Conservation (phyloP, 2,329 filamentous ascomycete genomes). For the Pseudonectria buxi region DNA sequence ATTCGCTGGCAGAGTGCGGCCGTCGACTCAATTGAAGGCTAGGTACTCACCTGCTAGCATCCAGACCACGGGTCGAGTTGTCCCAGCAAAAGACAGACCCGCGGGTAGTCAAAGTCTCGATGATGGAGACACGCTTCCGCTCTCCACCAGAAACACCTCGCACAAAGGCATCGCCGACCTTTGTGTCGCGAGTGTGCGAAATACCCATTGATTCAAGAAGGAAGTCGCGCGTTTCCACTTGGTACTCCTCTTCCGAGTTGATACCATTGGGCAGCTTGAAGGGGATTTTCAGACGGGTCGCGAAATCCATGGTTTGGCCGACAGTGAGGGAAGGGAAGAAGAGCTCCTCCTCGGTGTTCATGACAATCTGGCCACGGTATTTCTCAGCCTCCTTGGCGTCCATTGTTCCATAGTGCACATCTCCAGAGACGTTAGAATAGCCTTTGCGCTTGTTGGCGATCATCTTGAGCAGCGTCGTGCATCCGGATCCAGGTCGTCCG, state of each 20-base stretch:
- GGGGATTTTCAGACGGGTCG: conserved; percentile 53
- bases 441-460: conserved; percentile 58
- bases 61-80: conserved; percentile 58
- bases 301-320: conserved; percentile 64
- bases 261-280: conserved; percentile 38
- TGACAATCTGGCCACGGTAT: conserved; percentile 53
- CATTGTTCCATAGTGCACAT: conserved; percentile 49
- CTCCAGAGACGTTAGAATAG: conserved; percentile 50
- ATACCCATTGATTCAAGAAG: conserved; percentile 52
- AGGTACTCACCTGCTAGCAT: conserved; percentile 52
- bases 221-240: conserved; percentile 43
- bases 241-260: conserved; percentile 37
- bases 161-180: conserved; percentile 60
- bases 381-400: conserved; percentile 41
- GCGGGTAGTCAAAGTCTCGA: conserved; percentile 53
- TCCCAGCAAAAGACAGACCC: conserved; percentile 61
- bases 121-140: conserved; percentile 62
- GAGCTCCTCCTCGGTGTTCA: conserved; percentile 64
- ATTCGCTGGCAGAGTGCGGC: background rate
- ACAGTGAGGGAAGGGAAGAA: conserved; percentile 65
- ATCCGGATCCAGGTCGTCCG: conserved; percentile 62
- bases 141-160: conserved; percentile 64
- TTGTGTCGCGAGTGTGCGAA: conserved; percentile 54
- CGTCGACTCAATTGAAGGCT: fast-evolving
- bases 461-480: conserved; percentile 64